Conservation (phyloP, 768 basidiomycete species). For the Mrakia frigida region DNA sequence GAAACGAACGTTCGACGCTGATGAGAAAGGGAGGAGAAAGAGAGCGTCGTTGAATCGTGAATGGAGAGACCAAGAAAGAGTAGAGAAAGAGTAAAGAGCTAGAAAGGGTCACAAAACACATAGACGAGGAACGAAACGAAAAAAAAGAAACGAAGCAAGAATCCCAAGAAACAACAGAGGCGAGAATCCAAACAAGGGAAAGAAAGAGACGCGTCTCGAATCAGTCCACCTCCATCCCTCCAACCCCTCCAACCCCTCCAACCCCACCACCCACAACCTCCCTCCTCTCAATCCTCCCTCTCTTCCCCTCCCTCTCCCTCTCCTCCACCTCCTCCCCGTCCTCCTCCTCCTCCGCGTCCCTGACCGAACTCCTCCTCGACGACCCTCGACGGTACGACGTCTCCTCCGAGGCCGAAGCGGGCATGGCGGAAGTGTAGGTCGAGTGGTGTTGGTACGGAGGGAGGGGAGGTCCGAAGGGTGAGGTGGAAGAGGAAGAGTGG, state of each 20-base stretch:
- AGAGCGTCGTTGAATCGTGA: neutral
- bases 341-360: constrained; percentile 3
- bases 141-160: too few relatives aligned
- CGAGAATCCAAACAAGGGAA: neutral
- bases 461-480: neutral
- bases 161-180: neutral
- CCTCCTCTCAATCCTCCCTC: constrained; percentile 7
- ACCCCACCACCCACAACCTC: neutral
- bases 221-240: neutral
- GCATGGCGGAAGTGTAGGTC: constrained; percentile 2
- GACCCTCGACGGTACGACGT: constrained; percentile 2
- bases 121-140: neutral
- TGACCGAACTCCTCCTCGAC: neutral
- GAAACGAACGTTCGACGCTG: too few relatives aligned
- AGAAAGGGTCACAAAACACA: neutral
- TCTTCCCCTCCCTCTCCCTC: constrained; percentile 5
- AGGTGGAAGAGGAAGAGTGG: neutral
- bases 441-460: neutral
- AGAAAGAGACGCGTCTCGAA: neutral
- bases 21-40: too few relatives aligned
- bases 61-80: neutral
- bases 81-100: neutral
- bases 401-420: neutral
- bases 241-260: neutral
- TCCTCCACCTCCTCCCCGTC: neutral